Evolutionary conservation across 805 yeast species (phyloP).

Genomic region (Candida tammaniensis): DNA sequence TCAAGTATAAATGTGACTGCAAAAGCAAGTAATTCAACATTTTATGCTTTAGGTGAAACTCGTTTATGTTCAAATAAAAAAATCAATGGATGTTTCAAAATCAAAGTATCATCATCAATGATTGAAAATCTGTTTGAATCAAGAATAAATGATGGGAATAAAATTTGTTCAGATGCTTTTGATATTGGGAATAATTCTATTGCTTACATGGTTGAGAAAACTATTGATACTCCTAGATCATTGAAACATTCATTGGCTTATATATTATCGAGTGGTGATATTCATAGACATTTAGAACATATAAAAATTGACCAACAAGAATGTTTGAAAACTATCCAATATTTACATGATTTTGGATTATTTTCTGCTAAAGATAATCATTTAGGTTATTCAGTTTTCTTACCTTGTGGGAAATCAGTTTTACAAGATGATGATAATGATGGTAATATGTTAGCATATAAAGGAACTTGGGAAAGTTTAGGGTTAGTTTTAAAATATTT

Average conservation of each 20-base stretch:
- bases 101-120: slow-evolving; percentile 30
- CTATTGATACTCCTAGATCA: slow-evolving; percentile 59
- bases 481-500: slow-evolving; percentile 62
- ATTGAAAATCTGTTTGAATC: no score
- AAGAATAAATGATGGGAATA: slow-evolving; percentile 55
- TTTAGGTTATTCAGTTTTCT: slow-evolving; percentile 68
- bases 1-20: slow-evolving; percentile 36
- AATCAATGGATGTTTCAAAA: slow-evolving; percentile 54
- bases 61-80: slow-evolving; percentile 56
- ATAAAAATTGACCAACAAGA: slow-evolving; percentile 32
- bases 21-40: slow-evolving; percentile 3
- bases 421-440: slow-evolving; percentile 9
- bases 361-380: slow-evolving; percentile 50
- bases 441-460: background rate
- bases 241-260: slow-evolving; percentile 62
- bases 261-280: slow-evolving; percentile 31
- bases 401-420: slow-evolving; percentile 59
- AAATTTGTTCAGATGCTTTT: slow-evolving; percentile 43
- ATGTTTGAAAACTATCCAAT: slow-evolving; percentile 64
- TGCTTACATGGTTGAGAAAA: slow-evolving; percentile 64
- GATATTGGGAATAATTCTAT: slow-evolving; percentile 55
- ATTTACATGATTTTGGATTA: slow-evolving; percentile 51
- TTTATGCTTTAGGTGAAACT: slow-evolving; percentile 43
- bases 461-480: slow-evolving; percentile 53
- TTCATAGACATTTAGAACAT: slow-evolving; percentile 25